These are phyloP conservation scores for Barnettozyma vustinii DNA, from an alignment of 805 yeast species.

Conservation along the genomic window DNA sequence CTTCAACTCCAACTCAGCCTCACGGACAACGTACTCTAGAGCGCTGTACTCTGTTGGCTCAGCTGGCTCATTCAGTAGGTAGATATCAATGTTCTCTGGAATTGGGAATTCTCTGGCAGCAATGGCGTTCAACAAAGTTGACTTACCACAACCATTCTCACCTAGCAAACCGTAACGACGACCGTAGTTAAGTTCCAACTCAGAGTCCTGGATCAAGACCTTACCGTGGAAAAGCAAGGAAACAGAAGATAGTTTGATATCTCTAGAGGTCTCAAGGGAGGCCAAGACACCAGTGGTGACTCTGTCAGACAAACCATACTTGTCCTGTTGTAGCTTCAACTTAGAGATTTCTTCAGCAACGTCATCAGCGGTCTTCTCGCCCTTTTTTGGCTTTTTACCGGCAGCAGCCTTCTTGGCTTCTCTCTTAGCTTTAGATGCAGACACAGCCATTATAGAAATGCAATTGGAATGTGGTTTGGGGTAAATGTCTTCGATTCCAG, in stretches of 20 bases:
- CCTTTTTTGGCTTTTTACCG: constrained; percentile 55
- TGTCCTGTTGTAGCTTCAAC: constrained; percentile 89
- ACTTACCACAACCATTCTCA: constrained; percentile 98
- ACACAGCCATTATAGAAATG: constrained; percentile 29
- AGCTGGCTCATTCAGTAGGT: constrained; percentile 95
- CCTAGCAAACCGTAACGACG: constrained; percentile 97
- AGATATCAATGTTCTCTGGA: constrained; percentile 87
- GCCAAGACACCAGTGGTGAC: constrained; percentile 96
- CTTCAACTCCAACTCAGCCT: constrained; percentile 90
- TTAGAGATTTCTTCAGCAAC: constrained; percentile 74
- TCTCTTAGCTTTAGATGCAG: constrained; percentile 97
- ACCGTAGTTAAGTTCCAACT: constrained; percentile 90
- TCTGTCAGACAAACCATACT: constrained; percentile 92
- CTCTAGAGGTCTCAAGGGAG: constrained; percentile 85
- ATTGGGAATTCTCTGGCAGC: constrained; percentile 96
- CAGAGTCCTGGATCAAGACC: constrained; percentile 89
- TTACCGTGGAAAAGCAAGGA: constrained; percentile 96
- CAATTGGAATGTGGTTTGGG: not conserved
- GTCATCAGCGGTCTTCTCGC: constrained; percentile 40
- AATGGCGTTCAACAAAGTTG: constrained; percentile 86
- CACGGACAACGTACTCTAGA: constrained; percentile 91
- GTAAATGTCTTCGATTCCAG: not conserved
- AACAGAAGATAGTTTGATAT: constrained; percentile 84
- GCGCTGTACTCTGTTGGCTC: constrained; percentile 90
- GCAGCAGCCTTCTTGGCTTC: constrained; percentile 93